A percentile compares a stretch with the other conserved stretches of the same genome.
Evolutionary conservation across 257 asterid species (phyloP).

Genomic region (Solanum lycopersicoides): DNA sequence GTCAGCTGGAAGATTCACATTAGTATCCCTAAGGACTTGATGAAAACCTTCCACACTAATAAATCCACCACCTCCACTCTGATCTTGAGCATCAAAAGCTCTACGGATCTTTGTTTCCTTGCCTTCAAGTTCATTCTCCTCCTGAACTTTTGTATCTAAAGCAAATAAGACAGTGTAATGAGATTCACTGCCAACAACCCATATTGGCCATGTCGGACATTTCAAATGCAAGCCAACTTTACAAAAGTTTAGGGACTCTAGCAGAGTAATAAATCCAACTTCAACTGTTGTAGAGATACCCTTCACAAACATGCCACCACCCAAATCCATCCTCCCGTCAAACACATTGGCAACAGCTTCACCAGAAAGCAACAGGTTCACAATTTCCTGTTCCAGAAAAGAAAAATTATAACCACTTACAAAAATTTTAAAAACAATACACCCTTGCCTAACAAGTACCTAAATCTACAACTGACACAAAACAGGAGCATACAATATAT

Average conservation of each 20-base stretch:
- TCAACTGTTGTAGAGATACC: constrained; percentile 82
- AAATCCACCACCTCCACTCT: constrained; percentile 99
- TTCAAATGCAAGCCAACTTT: constrained; percentile 82
- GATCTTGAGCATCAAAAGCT: constrained; percentile 89
- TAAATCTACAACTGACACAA: neutral
- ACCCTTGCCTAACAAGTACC: neutral
- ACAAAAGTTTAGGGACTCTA: constrained; percentile 87
- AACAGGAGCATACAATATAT: neutral
- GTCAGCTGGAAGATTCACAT: constrained; percentile 52
- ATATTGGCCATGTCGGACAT: constrained; percentile 95
- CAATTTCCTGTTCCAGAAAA: constrained; percentile 66
- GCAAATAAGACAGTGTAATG: constrained; percentile 93
- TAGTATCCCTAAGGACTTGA: constrained; percentile 58
- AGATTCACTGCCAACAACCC: constrained; percentile 99
- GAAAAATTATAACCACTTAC: neutral
- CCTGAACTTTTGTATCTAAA: constrained; percentile 75
- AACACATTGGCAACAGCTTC: constrained; percentile 81
- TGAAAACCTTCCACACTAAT: constrained; percentile 83
- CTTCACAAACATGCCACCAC: constrained; percentile 90
- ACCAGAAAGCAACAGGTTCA: constrained; percentile 88
- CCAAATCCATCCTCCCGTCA: constrained; percentile 88
- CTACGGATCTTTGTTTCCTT: constrained; percentile 75
- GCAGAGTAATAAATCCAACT: constrained; percentile 89
- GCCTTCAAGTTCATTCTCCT: constrained; percentile 73
- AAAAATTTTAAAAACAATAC: neutral